phyloP scores from a whole-genome alignment of 1,284 basidiomycete genomes.

The Sporisorium sorghi region DNA sequence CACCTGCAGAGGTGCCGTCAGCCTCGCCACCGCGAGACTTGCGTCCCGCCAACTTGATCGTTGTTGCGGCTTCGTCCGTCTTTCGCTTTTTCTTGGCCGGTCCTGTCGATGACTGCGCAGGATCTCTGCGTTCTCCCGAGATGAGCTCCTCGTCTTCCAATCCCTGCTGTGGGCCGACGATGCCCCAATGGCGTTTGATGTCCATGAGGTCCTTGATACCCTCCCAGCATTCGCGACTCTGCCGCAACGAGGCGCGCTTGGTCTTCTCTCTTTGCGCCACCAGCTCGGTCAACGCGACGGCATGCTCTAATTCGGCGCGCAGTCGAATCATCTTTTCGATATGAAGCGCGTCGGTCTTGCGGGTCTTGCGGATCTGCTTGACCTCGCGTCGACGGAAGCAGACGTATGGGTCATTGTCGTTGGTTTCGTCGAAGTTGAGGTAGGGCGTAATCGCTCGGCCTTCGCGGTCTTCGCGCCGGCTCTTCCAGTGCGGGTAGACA shows the following conservation, averaged over 20 bases:
- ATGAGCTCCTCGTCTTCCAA: slow-evolving; percentile 66
- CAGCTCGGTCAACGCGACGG: slow-evolving; percentile 52
- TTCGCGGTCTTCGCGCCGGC: slow-evolving; percentile 62
- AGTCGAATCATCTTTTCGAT: slow-evolving; percentile 68
- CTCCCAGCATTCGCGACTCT: slow-evolving; percentile 61
- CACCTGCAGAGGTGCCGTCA: slow-evolving; percentile 28
- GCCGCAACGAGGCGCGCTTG: slow-evolving; percentile 55
- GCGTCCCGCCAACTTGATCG: slow-evolving; percentile 56
- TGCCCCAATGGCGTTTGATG: slow-evolving; percentile 63
- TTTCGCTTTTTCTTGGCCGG: slow-evolving; percentile 65
- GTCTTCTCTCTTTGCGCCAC: slow-evolving; percentile 66
- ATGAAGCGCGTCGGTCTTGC: slow-evolving; percentile 71
- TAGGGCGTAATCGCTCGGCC: slow-evolving; percentile 58
- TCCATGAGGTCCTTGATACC: slow-evolving; percentile 57
- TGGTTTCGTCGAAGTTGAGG: slow-evolving; percentile 82
- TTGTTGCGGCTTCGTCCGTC: slow-evolving; percentile 54
- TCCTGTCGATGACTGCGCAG: slow-evolving; percentile 36
- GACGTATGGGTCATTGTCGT: slow-evolving; percentile 94
- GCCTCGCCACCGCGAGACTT: slow-evolving; percentile 49
- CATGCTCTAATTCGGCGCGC: slow-evolving; percentile 62
- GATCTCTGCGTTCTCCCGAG: slow-evolving; percentile 57
- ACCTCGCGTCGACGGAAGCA: slow-evolving; percentile 97
- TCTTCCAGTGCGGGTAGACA: slow-evolving; percentile 67
- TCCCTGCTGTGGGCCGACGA: slow-evolving; percentile 56
- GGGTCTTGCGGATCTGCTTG: slow-evolving; percentile 93